phyloP scores from a whole-genome alignment of 805 yeast species.

The Hanseniaspora thailandica region DNA sequence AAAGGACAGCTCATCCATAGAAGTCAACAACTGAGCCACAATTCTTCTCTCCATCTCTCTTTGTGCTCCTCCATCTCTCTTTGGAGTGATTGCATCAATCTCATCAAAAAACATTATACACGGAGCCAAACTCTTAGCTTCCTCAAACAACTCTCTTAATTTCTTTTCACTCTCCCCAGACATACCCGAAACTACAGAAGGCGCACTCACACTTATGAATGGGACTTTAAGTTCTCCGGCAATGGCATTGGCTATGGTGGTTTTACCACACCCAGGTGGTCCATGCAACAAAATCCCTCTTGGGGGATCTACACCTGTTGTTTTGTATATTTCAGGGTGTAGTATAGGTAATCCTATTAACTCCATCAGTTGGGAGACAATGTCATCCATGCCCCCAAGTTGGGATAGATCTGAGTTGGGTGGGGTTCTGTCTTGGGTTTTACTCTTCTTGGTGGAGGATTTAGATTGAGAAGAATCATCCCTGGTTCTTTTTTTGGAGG shows the following conservation, averaged over 20 bases:
- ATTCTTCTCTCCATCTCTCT: conserved; percentile 96
- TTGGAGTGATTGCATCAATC: conserved; percentile 96
- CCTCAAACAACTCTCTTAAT: conserved; percentile 82
- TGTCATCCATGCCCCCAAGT: conserved; percentile 79
- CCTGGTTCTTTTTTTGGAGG: conserved; percentile 33
- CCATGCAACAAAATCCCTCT: conserved; percentile 90
- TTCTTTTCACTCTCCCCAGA: conserved; percentile 98
- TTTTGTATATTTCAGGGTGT: conserved; percentile 80
- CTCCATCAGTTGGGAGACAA: conserved; percentile 80
- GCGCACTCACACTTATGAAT: conserved; percentile 82
- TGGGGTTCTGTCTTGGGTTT: conserved; percentile 50
- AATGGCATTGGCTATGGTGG: conserved; percentile 87
- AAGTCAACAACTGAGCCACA: conserved; percentile 86
- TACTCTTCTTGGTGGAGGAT: conserved; percentile 32
- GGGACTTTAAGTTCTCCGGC: conserved; percentile 94
- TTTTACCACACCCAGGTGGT: conserved; percentile 98
- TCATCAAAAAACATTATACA: conserved; percentile 90
- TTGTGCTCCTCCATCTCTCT: conserved; percentile 87
- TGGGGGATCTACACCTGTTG: conserved; percentile 92
- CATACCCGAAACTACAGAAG: conserved; percentile 95
- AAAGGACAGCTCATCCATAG: conserved; percentile 83
- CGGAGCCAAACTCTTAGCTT: conserved; percentile 82
- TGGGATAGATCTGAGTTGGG: conserved; percentile 59
- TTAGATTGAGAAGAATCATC: conserved; percentile 34
- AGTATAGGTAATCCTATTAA: conserved; percentile 80